These are phyloP conservation scores for Xanthoparmelia taractica DNA, from an alignment of 495 filamentous ascomycete species.

Conservation along the genomic window DNA sequence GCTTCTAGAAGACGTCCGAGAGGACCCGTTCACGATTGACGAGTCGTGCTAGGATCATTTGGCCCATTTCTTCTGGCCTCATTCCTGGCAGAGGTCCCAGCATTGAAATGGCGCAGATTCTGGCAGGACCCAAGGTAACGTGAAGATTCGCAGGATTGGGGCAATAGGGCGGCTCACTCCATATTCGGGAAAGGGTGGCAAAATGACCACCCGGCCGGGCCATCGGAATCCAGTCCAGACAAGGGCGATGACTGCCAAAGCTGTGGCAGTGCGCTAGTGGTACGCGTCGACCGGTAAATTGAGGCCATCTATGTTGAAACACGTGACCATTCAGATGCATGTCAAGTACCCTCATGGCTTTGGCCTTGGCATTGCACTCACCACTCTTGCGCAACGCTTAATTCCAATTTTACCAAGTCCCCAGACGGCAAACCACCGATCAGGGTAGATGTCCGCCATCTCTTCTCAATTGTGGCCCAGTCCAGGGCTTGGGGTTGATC, in stretches of 20 bases:
- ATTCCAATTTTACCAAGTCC: not conserved
- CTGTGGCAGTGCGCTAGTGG: not conserved
- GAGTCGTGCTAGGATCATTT: not conserved
- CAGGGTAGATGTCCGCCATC: not conserved
- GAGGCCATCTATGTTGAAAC: not conserved
- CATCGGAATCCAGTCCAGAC: not conserved
- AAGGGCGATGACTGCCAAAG: constrained; percentile 3
- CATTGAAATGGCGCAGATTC: not conserved
- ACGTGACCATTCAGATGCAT: not conserved
- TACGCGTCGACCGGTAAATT: not conserved
- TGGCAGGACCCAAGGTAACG: not conserved
- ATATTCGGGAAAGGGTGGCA: not conserved
- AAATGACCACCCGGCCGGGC: not conserved
- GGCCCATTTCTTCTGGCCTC: not conserved
- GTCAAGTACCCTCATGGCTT: not conserved
- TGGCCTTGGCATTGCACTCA: not conserved
- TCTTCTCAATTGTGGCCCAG: not conserved
- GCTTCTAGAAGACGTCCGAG: not conserved
- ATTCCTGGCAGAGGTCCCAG: not conserved
- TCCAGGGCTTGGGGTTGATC: not conserved
- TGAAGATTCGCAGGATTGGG: not conserved
- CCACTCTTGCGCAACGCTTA: not conserved
- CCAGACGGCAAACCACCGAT: not conserved
- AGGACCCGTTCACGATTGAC: not conserved
- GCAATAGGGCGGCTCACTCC: not conserved